These are phyloP conservation scores for Rhynchospora pubera DNA, from an alignment of 176 grass and related monocot genomes.

Conservation along the genomic window DNA sequence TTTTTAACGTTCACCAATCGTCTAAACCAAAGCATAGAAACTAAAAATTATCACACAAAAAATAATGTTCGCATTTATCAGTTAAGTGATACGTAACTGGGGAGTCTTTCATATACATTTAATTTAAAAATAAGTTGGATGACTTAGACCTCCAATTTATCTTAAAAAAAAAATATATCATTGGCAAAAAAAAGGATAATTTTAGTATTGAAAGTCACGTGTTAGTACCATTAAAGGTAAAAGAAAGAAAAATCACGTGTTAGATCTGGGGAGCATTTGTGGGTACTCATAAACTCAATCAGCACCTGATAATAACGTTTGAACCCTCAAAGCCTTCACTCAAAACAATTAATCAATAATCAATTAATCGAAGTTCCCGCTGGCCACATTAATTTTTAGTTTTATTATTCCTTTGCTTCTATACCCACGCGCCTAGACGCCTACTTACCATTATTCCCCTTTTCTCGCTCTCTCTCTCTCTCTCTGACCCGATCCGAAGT, in stretches of 20 bases:
- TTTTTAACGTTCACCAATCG: too few species aligned
- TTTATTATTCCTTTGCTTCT: neutral
- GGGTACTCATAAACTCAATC: neutral
- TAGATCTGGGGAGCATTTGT: neutral
- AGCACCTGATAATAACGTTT: constrained; percentile 17
- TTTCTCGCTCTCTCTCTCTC: neutral
- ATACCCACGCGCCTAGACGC: neutral
- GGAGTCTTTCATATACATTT: too few species aligned
- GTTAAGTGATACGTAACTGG: too few species aligned
- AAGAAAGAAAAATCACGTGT: neutral
- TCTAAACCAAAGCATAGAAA: too few species aligned
- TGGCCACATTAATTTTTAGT: constrained; percentile 5
- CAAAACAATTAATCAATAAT: neutral
- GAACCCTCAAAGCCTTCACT: neutral
- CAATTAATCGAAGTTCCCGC: constrained; percentile 15
- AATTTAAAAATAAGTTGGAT: too few species aligned
- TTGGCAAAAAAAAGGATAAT: too few species aligned
- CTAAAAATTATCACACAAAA: too few species aligned
- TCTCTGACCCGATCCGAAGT: constrained; percentile 5
- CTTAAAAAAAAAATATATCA: too few species aligned
- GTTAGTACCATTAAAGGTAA: too few species aligned
- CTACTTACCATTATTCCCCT: neutral
- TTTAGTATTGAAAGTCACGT: neutral
- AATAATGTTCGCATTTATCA: too few species aligned
- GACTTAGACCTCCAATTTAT: too few species aligned